These are phyloP conservation scores for Salicornia ramosissima DNA, from an alignment of 148 eudicot genomes.

Conservation along the genomic window DNA sequence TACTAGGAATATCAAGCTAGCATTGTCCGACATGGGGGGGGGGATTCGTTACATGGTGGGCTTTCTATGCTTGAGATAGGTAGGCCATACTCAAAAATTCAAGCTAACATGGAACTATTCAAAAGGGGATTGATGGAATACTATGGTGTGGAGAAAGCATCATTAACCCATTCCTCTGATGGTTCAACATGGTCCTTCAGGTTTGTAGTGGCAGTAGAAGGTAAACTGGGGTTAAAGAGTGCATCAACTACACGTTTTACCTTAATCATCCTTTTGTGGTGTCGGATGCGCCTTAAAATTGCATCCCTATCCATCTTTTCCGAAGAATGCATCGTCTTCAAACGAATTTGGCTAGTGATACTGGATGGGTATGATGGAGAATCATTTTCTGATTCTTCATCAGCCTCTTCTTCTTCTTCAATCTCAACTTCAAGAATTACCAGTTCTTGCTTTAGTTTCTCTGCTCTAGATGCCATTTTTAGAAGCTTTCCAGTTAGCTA, in stretches of 20 bases:
- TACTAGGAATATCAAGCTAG: too few species aligned
- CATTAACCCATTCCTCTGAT: constrained; percentile 16
- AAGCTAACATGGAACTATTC: not conserved
- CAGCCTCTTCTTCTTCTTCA: constrained; percentile 14
- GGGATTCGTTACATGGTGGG: not conserved
- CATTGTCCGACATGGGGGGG: too few species aligned
- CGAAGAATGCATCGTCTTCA: constrained; percentile 16
- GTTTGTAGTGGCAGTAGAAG: constrained; percentile 11
- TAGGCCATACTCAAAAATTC: not conserved
- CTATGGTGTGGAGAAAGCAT: constrained; percentile 15
- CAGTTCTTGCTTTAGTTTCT: not conserved
- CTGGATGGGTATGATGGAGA: not conserved
- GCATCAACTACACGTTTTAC: constrained; percentile 12
- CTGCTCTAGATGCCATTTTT: constrained; percentile 3
- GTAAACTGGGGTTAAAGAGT: constrained; percentile 5
- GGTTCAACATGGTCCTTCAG: constrained; percentile 11
- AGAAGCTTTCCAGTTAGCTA: not conserved
- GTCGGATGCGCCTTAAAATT: constrained; percentile 20
- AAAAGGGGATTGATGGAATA: not conserved
- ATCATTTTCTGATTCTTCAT: constrained; percentile 2
- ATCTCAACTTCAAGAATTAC: constrained; percentile 13
- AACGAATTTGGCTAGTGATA: constrained; percentile 9
- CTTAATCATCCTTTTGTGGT: constrained; percentile 17
- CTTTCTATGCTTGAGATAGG: not conserved
- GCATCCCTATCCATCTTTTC: constrained; percentile 11